phyloP scores from a whole-genome alignment of 2,329 filamentous ascomycete genomes.

The Trichophyton schoenleinii region DNA sequence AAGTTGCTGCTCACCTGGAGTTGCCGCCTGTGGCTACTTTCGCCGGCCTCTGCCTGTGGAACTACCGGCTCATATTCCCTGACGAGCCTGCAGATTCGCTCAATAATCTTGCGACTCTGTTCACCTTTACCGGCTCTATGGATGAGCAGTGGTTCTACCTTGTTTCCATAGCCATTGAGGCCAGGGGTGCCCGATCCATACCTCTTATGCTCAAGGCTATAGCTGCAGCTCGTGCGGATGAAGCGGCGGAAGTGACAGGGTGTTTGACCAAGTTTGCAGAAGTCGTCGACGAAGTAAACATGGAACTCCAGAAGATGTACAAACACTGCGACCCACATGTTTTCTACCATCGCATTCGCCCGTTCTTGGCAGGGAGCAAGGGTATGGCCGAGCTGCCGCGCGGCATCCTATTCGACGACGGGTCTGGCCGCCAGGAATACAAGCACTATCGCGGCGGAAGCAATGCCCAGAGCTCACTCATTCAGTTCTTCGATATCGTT shows the following conservation, averaged over 20 bases:
- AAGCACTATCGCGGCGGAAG: conserved; percentile 85
- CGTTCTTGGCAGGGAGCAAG: conserved; percentile 89
- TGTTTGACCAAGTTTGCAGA: conserved; percentile 76
- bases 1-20: conserved; percentile 65
- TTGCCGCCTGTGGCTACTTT: conserved; percentile 90
- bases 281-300: conserved; percentile 70
- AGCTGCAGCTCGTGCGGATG: conserved; percentile 57
- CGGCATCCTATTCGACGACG: conserved; percentile 79
- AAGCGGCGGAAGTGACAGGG: conserved; percentile 58
- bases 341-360: conserved; percentile 93
- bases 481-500: conserved; percentile 93
- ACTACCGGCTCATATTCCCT: conserved; percentile 83
- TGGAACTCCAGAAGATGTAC: conserved; percentile 75
- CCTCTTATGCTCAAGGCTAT: conserved; percentile 83
- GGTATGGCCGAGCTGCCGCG: conserved; percentile 89
- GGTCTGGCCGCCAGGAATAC: conserved; percentile 54
- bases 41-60: conserved; percentile 85
- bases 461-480: conserved; percentile 91
- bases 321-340: conserved; percentile 88
- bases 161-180: conserved; percentile 89
- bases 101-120: conserved; percentile 75
- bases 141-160: conserved; percentile 99
- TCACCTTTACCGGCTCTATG: conserved; percentile 83
- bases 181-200: conserved; percentile 73
- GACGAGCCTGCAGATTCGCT: conserved; percentile 71